A percentile compares a stretch with the other conserved stretches of the same genome.
These are phyloP conservation scores for Salix brachista DNA, from an alignment of 345 rosid species.

Conservation along the genomic window DNA sequence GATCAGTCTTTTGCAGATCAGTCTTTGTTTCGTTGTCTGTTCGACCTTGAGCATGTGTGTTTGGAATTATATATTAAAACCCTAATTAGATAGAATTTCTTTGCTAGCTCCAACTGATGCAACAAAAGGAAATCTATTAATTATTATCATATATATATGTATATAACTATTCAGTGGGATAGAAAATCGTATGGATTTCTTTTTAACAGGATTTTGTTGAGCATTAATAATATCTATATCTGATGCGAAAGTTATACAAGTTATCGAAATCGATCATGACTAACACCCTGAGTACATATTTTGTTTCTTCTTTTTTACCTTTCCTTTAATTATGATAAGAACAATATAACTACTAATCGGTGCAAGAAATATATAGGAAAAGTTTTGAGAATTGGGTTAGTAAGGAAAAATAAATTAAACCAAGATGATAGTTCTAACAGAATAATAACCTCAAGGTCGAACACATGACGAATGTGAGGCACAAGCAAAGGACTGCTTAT, in stretches of 20 bases:
- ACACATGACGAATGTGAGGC: slow-evolving; percentile 31
- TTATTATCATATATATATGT: no score
- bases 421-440: not conserved
- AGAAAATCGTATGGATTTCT: no score
- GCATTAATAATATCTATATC: no score
- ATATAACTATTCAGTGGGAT: no score
- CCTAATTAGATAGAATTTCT: slow-evolving; percentile 8
- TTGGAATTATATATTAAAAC: not conserved
- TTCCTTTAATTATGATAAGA: not conserved
- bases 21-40: slow-evolving; percentile 53
- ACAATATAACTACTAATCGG: not conserved
- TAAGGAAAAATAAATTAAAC: not conserved
- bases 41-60: slow-evolving; percentile 38
- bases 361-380: not conserved
- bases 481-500: slow-evolving; percentile 28
- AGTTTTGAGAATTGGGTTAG: not conserved
- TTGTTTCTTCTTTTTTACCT: not conserved
- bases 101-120: not conserved
- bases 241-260: not conserved
- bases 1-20: slow-evolving; percentile 35
- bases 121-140: not conserved
- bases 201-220: no score
- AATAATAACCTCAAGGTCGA: slow-evolving; percentile 25
- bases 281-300: no score
- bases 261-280: not conserved